These are phyloP conservation scores for Talaromyces marneffei DNA, from an alignment of 2,329 filamentous ascomycete species.

Conservation along the genomic window DNA sequence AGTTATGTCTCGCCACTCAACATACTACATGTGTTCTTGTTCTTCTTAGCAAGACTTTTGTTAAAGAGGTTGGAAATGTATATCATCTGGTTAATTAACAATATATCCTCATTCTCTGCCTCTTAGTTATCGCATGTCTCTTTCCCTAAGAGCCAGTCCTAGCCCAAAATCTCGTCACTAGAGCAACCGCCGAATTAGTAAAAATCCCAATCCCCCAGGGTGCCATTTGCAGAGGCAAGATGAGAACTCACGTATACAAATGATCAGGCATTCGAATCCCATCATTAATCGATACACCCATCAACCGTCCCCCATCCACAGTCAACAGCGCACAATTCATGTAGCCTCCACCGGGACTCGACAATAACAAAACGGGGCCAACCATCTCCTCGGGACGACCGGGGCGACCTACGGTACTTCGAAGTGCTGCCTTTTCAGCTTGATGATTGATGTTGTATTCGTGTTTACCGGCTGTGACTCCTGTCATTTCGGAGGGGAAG, in stretches of 20 bases:
- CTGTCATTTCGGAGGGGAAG: conserved; percentile 15
- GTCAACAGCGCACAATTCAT: conserved; percentile 24
- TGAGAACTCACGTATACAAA: conserved; percentile 12
- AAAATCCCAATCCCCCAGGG: not conserved
- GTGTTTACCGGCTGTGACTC: conserved; percentile 17
- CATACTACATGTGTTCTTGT: too few species aligned
- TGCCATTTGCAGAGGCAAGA: not conserved
- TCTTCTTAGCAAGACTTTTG: not conserved
- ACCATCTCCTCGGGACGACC: conserved; percentile 25
- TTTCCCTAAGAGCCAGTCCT: not conserved
- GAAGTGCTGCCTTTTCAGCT: conserved; percentile 21
- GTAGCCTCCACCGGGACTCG: conserved; percentile 22
- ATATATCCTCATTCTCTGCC: not conserved
- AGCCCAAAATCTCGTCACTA: conserved; percentile 10
- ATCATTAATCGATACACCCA: conserved; percentile 16
- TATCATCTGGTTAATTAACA: not conserved
- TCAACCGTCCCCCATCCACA: conserved; percentile 21
- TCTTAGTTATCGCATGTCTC: not conserved
- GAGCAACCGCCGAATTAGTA: not conserved
- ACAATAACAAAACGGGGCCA: conserved; percentile 21
- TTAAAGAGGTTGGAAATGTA: not conserved
- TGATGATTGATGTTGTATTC: conserved; percentile 17
- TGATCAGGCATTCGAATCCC: conserved; percentile 16
- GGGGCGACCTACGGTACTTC: conserved; percentile 21
- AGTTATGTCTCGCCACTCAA: too few species aligned